Evolutionary conservation across 371 early-diverging fungal species (phyloP).

Genomic region (Haplosporangium sp.): DNA sequence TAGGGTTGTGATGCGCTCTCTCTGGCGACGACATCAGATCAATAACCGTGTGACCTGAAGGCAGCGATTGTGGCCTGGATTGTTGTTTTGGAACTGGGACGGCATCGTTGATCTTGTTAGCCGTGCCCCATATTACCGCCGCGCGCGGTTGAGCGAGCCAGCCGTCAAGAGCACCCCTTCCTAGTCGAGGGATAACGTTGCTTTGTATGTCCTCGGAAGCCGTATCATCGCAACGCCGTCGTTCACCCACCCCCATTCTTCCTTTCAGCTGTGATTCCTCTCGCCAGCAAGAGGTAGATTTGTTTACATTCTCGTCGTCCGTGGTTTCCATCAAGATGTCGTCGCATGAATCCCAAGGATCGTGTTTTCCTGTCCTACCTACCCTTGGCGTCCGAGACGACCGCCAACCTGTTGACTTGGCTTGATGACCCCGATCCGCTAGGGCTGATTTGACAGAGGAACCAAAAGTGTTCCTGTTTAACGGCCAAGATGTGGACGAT

Average conservation of each 20-base stretch:
- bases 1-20: neutral
- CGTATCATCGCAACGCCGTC: conserved; percentile 4
- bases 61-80: conserved; percentile 1
- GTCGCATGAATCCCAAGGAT: conserved; percentile 39
- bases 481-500: neutral
- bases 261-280: conserved; percentile 25
- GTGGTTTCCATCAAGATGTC: conserved; percentile 20
- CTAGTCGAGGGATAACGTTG: neutral
- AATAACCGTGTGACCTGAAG: conserved; percentile 12
- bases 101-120: conserved; percentile 15
- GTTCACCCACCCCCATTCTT: conserved; percentile 9
- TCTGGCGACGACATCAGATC: conserved; percentile 19
- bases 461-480: conserved; percentile 31
- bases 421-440: neutral
- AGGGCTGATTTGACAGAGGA: neutral
- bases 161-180: conserved; percentile 1
- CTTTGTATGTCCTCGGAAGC: neutral
- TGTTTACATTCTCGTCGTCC: conserved; percentile 7
- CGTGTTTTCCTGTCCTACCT: neutral
- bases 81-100: conserved; percentile 24
- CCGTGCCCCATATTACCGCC: conserved; percentile 23
- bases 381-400: neutral
- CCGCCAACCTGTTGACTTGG: neutral
- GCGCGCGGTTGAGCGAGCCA: conserved; percentile 43
- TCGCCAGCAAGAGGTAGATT: neutral